Percentiles rank a stretch among this genome's conserved stretches.
phyloP scores from a whole-genome alignment of 2,329 filamentous ascomycete genomes.

The Furcasterigmium sp. region DNA sequence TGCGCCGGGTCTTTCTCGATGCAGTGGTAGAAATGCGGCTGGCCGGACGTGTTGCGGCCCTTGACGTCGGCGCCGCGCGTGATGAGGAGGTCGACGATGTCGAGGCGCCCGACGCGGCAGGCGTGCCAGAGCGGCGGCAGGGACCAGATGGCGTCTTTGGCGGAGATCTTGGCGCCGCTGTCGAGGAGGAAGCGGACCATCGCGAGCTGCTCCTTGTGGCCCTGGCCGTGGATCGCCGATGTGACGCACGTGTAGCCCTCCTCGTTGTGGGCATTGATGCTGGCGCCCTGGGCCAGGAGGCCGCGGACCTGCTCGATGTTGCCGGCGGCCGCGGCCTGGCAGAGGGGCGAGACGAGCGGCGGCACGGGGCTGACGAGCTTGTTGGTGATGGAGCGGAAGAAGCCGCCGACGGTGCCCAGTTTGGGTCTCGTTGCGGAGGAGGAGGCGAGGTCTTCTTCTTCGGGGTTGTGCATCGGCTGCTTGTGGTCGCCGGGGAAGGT shows the following conservation, averaged over 20 bases:
- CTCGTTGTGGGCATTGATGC: slow-evolving; percentile 25
- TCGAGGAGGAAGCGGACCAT: slow-evolving; percentile 25
- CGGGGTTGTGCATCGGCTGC: neutral
- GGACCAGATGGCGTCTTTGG: slow-evolving; percentile 11
- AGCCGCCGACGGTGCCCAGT: neutral
- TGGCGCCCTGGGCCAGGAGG: slow-evolving; percentile 23
- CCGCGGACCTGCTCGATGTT: slow-evolving; percentile 23
- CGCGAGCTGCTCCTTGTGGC: slow-evolving; percentile 16
- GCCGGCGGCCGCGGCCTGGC: slow-evolving; percentile 23
- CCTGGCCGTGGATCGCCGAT: slow-evolving; percentile 17
- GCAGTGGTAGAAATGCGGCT: slow-evolving; percentile 23
- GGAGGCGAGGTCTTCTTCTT: neutral
- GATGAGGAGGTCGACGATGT: slow-evolving; percentile 20
- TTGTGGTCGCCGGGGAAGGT: neutral
- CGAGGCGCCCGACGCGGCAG: slow-evolving; percentile 20
- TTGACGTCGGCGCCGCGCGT: slow-evolving; percentile 22
- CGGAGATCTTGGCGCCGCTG: slow-evolving; percentile 19
- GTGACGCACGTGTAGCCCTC: slow-evolving; percentile 24
- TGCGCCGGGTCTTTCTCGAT: slow-evolving; percentile 16
- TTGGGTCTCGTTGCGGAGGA: neutral
- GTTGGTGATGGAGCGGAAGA: slow-evolving; percentile 1
- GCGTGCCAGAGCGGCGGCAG: slow-evolving; percentile 28
- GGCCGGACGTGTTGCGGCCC: slow-evolving; percentile 19
- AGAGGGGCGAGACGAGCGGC: slow-evolving; percentile 26
- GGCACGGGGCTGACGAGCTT: slow-evolving; percentile 11